phyloP scores from a whole-genome alignment of 2,329 filamentous ascomycete genomes.

The Aspergillus terreus region DNA sequence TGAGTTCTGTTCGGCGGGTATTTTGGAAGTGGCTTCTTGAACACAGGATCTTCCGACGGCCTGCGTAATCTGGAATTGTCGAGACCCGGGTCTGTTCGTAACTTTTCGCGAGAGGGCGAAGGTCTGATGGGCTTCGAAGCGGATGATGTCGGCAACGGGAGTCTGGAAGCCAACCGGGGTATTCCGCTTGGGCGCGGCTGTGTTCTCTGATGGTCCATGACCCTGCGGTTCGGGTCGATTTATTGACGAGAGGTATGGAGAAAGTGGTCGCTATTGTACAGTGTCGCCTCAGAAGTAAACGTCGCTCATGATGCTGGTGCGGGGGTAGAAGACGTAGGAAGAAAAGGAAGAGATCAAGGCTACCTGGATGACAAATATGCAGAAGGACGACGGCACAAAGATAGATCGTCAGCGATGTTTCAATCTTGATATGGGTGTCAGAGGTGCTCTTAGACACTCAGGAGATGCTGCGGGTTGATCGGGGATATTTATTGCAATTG shows the following conservation, averaged over 20 bases:
- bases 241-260: neutral
- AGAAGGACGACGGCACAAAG: neutral
- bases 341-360: neutral
- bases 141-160: slow-evolving; percentile 48
- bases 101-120: slow-evolving; percentile 46
- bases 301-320: neutral
- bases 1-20: slow-evolving; percentile 21
- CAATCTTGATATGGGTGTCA: too few species aligned
- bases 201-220: slow-evolving; percentile 34
- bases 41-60: slow-evolving; percentile 36
- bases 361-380: neutral
- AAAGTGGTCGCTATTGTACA: neutral
- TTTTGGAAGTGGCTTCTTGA: slow-evolving; percentile 31
- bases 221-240: slow-evolving; percentile 4
- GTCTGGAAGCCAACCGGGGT: slow-evolving; percentile 50
- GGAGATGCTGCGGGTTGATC: neutral
- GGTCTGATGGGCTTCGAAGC: slow-evolving; percentile 41
- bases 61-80: slow-evolving; percentile 35
- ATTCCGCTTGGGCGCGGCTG: slow-evolving; percentile 37
- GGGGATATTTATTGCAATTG: neutral
- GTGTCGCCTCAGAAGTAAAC: neutral
- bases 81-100: slow-evolving; percentile 39
- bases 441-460: neutral
- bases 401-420: too few species aligned
- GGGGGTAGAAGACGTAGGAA: neutral